phyloP scores from a whole-genome alignment of 345 rosid species.

The Populus nigra region DNA sequence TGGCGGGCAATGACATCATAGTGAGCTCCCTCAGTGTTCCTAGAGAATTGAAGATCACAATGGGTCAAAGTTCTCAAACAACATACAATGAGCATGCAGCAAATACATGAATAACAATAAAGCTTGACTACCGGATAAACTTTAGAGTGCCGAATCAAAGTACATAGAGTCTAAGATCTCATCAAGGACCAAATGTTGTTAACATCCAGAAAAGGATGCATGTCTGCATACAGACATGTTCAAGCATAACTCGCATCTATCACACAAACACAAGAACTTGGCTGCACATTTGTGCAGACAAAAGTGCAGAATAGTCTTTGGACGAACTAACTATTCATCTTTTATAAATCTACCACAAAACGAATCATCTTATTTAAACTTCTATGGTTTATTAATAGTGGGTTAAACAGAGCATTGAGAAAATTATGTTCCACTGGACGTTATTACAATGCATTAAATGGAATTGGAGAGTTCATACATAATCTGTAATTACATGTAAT shows the following conservation, averaged over 20 bases:
- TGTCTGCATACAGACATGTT: not conserved
- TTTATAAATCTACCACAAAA: too few species aligned
- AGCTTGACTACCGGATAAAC: not conserved
- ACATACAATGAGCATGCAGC: not conserved
- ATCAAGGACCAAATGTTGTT: not conserved
- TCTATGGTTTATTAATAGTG: too few species aligned
- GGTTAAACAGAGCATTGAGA: too few species aligned
- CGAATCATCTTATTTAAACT: too few species aligned
- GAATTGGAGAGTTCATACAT: too few species aligned
- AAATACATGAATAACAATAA: not conserved
- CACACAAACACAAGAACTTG: not conserved
- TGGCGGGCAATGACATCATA: constrained; percentile 51
- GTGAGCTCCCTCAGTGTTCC: constrained; percentile 59
- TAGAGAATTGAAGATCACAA: constrained; percentile 21
- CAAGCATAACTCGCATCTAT: not conserved
- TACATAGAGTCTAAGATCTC: not conserved
- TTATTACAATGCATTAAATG: too few species aligned
- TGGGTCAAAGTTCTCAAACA: not conserved
- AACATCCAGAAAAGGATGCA: not conserved
- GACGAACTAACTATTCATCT: too few species aligned
- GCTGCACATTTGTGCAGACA: not conserved
- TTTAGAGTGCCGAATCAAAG: not conserved
- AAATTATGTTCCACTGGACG: too few species aligned
- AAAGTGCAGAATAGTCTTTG: not conserved
- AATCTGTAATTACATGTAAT: too few species aligned